Evolutionary conservation across 495 filamentous ascomycete species (phyloP).

Genomic region (Bombardia bombarda): DNA sequence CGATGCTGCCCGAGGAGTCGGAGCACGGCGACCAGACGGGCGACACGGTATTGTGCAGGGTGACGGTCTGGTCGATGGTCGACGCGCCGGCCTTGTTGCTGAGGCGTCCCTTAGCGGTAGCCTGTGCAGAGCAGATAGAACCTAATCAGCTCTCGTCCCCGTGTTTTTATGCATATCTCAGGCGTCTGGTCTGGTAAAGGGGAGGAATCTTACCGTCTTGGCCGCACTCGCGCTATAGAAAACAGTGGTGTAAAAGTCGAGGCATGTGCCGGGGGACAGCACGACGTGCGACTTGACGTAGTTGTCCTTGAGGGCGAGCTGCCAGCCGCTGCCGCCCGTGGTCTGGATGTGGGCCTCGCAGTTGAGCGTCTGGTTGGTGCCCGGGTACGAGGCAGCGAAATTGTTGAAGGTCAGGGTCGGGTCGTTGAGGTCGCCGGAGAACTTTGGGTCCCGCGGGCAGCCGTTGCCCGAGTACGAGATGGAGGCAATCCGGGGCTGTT

Average conservation of each 20-base stretch:
- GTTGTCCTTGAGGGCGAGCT: slow-evolving; percentile 29
- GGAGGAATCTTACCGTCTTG: slow-evolving; percentile 24
- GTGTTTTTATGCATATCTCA: too few species aligned
- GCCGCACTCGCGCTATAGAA: slow-evolving; percentile 33
- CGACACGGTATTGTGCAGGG: slow-evolving; percentile 14
- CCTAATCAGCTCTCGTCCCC: too few species aligned
- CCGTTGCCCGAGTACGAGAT: slow-evolving; percentile 33
- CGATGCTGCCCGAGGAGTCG: slow-evolving; percentile 23
- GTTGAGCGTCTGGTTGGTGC: slow-evolving; percentile 23
- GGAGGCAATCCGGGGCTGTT: slow-evolving; percentile 20
- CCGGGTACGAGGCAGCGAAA: slow-evolving; percentile 24
- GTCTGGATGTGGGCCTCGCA: slow-evolving; percentile 34
- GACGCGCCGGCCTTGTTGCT: slow-evolving; percentile 14
- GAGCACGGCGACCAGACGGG: slow-evolving; percentile 34
- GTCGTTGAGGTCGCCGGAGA: slow-evolving; percentile 26
- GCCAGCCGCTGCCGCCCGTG: slow-evolving; percentile 31
- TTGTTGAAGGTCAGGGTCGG: slow-evolving; percentile 24
- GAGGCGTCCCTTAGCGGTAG: neutral
- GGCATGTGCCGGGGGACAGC: slow-evolving; percentile 22
- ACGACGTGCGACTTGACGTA: slow-evolving; percentile 25
- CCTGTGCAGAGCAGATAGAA: neutral
- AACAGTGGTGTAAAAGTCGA: slow-evolving; percentile 31
- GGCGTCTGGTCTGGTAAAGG: neutral
- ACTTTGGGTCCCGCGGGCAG: slow-evolving; percentile 25
- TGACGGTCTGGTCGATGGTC: slow-evolving; percentile 22